phyloP scores from a whole-genome alignment of 129 eudicot species.

The Helichrysum umbraculigerum region DNA sequence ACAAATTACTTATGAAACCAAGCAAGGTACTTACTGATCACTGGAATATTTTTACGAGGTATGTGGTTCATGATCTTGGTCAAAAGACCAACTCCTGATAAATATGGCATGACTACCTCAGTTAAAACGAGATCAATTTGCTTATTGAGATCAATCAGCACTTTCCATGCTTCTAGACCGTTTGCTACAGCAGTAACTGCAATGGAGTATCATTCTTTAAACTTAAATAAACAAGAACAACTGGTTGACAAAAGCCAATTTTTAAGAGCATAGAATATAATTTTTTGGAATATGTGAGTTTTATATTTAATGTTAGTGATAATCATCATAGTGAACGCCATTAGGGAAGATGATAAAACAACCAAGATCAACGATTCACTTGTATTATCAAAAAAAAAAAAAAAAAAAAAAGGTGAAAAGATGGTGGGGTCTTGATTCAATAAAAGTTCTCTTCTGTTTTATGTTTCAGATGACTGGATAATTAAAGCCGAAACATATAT shows the following conservation, averaged over 20 bases:
- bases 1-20: neutral
- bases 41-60: constrained; percentile 59
- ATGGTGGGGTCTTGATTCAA: neutral
- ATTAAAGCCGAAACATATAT: neutral
- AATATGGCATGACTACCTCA: constrained; percentile 64
- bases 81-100: constrained; percentile 66
- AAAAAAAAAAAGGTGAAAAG: neutral
- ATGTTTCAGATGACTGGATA: neutral
- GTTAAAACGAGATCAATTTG: constrained; percentile 69
- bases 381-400: too few species aligned
- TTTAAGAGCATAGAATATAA: neutral
- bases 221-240: constrained; percentile 1
- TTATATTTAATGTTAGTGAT: neutral
- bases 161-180: constrained; percentile 81
- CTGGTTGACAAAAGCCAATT: neutral
- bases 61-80: constrained; percentile 59
- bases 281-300: constrained; percentile 5
- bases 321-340: neutral
- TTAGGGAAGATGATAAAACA: neutral
- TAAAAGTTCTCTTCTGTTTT: neutral
- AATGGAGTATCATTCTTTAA: constrained; percentile 16
- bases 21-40: constrained; percentile 56
- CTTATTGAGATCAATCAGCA: constrained; percentile 49
- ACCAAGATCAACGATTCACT: neutral
- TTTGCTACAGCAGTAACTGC: constrained; percentile 67